Evolutionary conservation across 176 grass and related monocot species (phyloP), one percentile per base, ranked within the genome.

Genomic region (Areca catechu): DNA sequence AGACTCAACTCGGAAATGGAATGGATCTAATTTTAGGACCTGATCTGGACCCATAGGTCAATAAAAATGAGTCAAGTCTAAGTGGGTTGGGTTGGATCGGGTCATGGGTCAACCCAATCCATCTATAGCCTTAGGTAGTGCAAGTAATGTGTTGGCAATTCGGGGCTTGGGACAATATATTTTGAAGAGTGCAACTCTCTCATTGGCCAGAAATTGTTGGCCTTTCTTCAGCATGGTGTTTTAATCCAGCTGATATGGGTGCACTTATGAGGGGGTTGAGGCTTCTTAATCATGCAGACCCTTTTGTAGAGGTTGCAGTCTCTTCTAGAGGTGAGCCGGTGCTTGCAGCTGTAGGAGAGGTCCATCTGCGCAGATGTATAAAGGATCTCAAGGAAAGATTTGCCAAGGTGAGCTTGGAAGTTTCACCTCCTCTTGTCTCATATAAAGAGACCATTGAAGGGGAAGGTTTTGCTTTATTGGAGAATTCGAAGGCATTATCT

Each of bases 171-270:
- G 79, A n/a, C 74, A 90, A 34, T 71, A 79, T 51, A 68, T 96
- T 64, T 78, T 96, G 66, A 96, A 96, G 83, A 96, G 80, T 7
- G 91, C 91, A 14, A 96, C 91, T 53, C 67, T 96, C 29, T 90
- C 86, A 1, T 90, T 83, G 9, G 79, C 71, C 0, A 90, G 61
- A 82, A 78, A 77, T 71, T 87, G 83, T 63, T 96, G 80, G 77
- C 86, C 91, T 30, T 87, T 96, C 61, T 86, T 86, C 3, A 90
- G 91, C 72, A 87, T 96, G 91, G 76, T 80, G 77, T 96, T 96
- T 74, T 86, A 96, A 90, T 57, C 86, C 83, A 6, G 53, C 74
- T 54, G 86, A 96, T 65, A 73, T 87, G 24, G 77, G 65, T 70
- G 52, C 77, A 49, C 74, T 96, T 22, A 53, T 81, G 47, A 82